Conservation (phyloP, 1,139 yeast genomes). For the Blastobotrys serpentis region DNA sequence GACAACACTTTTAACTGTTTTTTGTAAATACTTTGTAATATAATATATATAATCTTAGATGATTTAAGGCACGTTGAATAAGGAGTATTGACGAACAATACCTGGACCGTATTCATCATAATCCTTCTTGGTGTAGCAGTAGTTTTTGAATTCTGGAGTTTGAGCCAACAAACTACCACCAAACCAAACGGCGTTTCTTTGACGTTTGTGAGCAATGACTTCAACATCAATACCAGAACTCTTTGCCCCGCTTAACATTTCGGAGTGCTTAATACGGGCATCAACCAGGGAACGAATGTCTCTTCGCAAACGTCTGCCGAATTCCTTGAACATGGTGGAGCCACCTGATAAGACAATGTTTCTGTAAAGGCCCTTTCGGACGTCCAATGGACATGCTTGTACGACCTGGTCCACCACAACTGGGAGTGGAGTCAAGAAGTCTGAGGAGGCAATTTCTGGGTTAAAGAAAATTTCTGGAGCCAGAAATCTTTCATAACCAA, state of each 20-base stretch:
- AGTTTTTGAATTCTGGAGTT: conserved; percentile 93
- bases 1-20: conserved; percentile 22
- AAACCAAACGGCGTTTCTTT: conserved; percentile 98
- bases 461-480: conserved; percentile 99
- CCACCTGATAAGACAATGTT: conserved; percentile 90
- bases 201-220: conserved; percentile 95
- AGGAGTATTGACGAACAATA: conserved; percentile 92
- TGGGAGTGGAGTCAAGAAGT: conserved; percentile 93
- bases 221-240: conserved; percentile 96
- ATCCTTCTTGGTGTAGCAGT: conserved; percentile 95
- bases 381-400: conserved; percentile 95
- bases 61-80: conserved; percentile 78
- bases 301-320: conserved; percentile 95
- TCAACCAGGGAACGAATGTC: conserved; percentile 86
- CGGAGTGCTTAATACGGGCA: conserved; percentile 82
- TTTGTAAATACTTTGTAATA: conserved; percentile 10
- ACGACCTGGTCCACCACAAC: conserved; percentile 92
- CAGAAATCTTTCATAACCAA: conserved; percentile 94
- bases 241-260: conserved; percentile 68
- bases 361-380: conserved; percentile 91
- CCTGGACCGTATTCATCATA: conserved; percentile 98
- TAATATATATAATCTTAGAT: not conserved
- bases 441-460: conserved; percentile 95
- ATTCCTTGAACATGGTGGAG: conserved; percentile 97
- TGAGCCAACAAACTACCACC: conserved; percentile 97